A percentile compares a stretch with the other conserved stretches of the same genome.
Evolutionary conservation across 2,329 filamentous ascomycete genomes (phyloP).

Genomic region (Dactylellina cionopaga): DNA sequence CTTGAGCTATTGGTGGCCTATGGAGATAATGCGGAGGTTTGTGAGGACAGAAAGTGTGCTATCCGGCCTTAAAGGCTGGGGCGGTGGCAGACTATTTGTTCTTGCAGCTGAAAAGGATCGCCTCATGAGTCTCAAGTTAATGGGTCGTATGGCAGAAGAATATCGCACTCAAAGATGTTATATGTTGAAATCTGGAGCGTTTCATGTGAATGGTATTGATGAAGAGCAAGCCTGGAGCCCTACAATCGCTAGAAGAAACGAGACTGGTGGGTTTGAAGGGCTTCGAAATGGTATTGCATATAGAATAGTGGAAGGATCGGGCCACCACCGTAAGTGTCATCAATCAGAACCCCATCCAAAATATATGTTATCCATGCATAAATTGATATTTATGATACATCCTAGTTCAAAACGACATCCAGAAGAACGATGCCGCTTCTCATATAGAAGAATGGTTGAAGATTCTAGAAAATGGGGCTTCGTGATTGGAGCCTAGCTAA

Average conservation of each 20-base stretch:
- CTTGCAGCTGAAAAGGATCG: conserved; percentile 31
- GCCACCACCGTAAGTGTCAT: conserved; percentile 28
- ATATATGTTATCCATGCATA: neutral
- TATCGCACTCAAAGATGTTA: conserved; percentile 11
- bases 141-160: conserved; percentile 27
- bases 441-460: conserved; percentile 34
- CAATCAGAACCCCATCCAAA: neutral
- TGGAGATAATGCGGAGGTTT: conserved; percentile 65
- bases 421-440: conserved; percentile 7
- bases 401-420: conserved; percentile 36
- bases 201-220: neutral
- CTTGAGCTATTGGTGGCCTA: conserved; percentile 67
- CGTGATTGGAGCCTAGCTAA: no score
- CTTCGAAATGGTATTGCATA: conserved; percentile 23
- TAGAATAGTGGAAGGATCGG: conserved; percentile 32
- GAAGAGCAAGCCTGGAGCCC: neutral
- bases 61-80: conserved; percentile 27
- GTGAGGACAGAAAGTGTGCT: conserved; percentile 61
- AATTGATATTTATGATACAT: neutral
- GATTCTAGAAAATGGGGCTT: neutral
- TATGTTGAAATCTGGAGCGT: conserved; percentile 6
- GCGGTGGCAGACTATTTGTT: conserved; percentile 28
- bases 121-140: conserved; percentile 32
- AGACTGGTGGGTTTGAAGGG: conserved; percentile 18
- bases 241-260: neutral